Base-by-base conservation (phyloP, 2,329 filamentous ascomycete species). In the Alternaria tenuissima region DNA sequence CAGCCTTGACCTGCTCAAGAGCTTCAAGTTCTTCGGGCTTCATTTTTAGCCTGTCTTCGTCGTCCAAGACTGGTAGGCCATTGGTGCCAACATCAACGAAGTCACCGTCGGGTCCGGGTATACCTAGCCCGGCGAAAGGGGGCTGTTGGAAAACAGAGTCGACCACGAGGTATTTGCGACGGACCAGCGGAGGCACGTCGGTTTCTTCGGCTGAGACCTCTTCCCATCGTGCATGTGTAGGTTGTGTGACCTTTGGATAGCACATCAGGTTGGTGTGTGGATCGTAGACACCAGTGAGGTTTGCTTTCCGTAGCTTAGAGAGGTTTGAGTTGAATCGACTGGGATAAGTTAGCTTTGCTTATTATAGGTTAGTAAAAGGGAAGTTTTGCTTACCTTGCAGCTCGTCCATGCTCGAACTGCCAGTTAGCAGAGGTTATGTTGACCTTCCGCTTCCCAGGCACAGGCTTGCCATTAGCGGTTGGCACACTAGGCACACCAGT, bases 401-500 rank as follows among this genome's bases (percentile, higher is more conserved):
- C 93, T 52, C 91, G 88, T 28, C 94, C 93, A 80, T 99, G 95
- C 81, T 98, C 93, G 58, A 95, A 84, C 86, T 96, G 95, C 95
- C 95, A 99, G 77, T 98, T 99, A 58, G 90, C 88, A 70, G 96
- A 92, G 54, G 94, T 98, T 60, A 98, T 90, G 61, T 93, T 91
- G 39, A 96, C 91, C 70, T 91, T 91, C 67, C 91, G 87, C 82
- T 96, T 97, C 64, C 87, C 86, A 67, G 94, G 91, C 7, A 88
- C 79, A 34, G 82, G 84, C 79, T 96, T 96, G 58, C 91, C 91
- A 61, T 84, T 89, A 32, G 88, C 88, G 59, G 90, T 83, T 3
- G 93, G 92, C n/a, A 92, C 88, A 22, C 90, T 89, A 1, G 93
- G 92, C 1, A 86, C 87, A 57, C 89, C 89, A 12, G 91, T 93